These are phyloP conservation scores for Crithidia brevicula DNA, from an alignment of 208 protist species.

Conservation along the genomic window DNA sequence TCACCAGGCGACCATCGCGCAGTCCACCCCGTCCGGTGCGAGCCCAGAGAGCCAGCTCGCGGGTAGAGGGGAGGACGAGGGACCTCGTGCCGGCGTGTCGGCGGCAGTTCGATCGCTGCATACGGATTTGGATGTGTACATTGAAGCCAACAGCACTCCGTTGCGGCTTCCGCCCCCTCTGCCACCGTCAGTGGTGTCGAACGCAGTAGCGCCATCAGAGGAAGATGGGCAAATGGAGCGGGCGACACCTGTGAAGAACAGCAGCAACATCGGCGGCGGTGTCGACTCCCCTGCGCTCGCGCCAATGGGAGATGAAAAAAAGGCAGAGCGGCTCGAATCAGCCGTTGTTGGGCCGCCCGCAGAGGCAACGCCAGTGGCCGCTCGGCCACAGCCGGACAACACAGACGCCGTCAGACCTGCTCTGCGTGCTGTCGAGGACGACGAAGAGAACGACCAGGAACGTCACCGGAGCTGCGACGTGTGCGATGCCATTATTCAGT, in stretches of 20 bases:
- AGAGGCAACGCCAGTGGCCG: constrained; percentile 8
- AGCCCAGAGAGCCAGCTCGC: not conserved
- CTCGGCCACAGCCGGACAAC: not conserved
- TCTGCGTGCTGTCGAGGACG: too few species aligned
- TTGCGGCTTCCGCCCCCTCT: constrained; percentile 19
- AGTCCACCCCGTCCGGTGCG: not conserved
- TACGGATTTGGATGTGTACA: constrained; percentile 28
- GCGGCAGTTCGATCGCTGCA: constrained; percentile 14
- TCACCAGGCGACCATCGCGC: not conserved
- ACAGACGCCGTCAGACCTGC: too few species aligned
- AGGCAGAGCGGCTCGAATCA: too few species aligned
- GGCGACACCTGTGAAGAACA: too few species aligned
- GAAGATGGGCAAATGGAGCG: too few species aligned
- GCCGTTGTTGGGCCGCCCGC: too few species aligned
- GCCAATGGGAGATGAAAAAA: too few species aligned
- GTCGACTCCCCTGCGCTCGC: too few species aligned
- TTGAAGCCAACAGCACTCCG: constrained; percentile 28
- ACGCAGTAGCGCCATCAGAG: not conserved
- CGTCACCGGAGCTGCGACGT: constrained; percentile 38
- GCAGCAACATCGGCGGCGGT: too few species aligned
- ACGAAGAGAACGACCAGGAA: not conserved
- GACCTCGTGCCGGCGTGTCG: not conserved
- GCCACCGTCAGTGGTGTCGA: too few species aligned
- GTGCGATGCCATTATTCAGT: constrained; percentile 57
- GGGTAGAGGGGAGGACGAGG: not conserved